A percentile compares a stretch with the other conserved stretches of the same genome.
Conservation (phyloP, 2,329 filamentous ascomycete species). For the Paraphaeosphaeria minitans region DNA sequence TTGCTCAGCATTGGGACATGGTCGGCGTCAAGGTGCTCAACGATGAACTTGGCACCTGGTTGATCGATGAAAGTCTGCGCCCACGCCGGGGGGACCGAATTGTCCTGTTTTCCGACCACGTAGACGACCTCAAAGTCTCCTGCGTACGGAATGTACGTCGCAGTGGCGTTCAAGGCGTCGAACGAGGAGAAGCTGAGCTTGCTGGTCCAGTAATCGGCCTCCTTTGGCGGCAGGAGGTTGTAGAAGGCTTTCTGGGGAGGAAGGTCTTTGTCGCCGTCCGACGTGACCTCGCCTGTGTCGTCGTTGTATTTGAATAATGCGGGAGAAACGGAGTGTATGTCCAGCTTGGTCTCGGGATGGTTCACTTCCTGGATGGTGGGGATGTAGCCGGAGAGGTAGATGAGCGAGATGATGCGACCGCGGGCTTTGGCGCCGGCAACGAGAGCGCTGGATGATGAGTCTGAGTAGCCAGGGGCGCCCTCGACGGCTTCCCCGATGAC, state of each 20-base stretch:
- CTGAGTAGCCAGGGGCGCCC: constrained; percentile 8
- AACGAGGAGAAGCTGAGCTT: constrained; percentile 26
- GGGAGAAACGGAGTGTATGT: constrained; percentile 25
- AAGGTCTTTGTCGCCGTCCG: constrained; percentile 3
- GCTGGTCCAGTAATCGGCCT: constrained; percentile 14
- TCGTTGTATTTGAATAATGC: constrained; percentile 14
- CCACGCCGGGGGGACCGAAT: constrained; percentile 20
- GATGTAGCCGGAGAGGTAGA: constrained; percentile 30
- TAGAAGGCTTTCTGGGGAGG: constrained; percentile 29
- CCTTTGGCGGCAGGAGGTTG: constrained; percentile 23
- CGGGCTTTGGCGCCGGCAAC: not conserved
- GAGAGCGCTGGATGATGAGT: not conserved
- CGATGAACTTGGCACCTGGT: constrained; percentile 23
- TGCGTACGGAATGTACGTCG: constrained; percentile 31
- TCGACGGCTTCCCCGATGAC: constrained; percentile 35
- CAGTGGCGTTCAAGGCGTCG: constrained; percentile 26
- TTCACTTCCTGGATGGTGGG: constrained; percentile 27
- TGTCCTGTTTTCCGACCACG: constrained; percentile 27
- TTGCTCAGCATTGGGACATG: constrained; percentile 34
- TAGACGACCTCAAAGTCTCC: constrained; percentile 31
- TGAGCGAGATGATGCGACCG: constrained; percentile 26
- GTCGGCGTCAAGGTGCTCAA: constrained; percentile 22
- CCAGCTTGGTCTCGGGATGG: constrained; percentile 14
- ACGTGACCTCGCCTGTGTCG: constrained; percentile 16
- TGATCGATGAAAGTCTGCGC: constrained; percentile 25